Percentiles rank a stretch among this genome's conserved stretches.
Conservation (phyloP, 2,329 filamentous ascomycete genomes). For the Aspergillus ustus region DNA sequence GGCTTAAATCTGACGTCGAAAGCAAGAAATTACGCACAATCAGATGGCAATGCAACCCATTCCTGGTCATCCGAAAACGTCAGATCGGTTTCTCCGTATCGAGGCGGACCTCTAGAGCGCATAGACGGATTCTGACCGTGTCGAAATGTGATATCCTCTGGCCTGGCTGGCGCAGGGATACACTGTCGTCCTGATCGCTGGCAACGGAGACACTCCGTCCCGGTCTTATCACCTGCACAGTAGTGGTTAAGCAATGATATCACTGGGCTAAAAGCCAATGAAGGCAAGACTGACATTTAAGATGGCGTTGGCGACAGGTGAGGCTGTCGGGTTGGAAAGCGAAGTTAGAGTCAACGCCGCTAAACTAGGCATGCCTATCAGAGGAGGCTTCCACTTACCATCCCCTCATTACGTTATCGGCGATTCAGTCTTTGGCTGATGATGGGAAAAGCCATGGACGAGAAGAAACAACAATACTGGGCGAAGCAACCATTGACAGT, state of each 20-base stretch:
- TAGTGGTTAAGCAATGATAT: slow-evolving; percentile 7
- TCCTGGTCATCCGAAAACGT: slow-evolving; percentile 39
- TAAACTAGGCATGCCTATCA: background rate
- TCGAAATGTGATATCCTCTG: slow-evolving; percentile 42
- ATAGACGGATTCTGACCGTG: slow-evolving; percentile 44
- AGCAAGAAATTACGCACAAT: slow-evolving; percentile 30
- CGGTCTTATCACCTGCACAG: slow-evolving; percentile 40
- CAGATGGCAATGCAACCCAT: slow-evolving; percentile 35
- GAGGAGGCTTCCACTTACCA: slow-evolving; percentile 33
- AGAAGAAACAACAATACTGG: slow-evolving; percentile 22
- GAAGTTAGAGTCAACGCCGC: slow-evolving; percentile 4
- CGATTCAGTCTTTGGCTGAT: slow-evolving; percentile 23
- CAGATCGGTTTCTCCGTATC: slow-evolving; percentile 42
- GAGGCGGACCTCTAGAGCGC: slow-evolving; percentile 38
- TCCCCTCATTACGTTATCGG: slow-evolving; percentile 43
- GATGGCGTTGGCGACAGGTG: slow-evolving; percentile 44
- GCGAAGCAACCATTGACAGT: slow-evolving; percentile 15
- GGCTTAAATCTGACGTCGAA: background rate
- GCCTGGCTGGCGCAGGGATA: slow-evolving; percentile 38
- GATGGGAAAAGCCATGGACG: slow-evolving; percentile 29
- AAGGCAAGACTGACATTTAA: slow-evolving; percentile 37
- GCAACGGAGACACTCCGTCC: slow-evolving; percentile 39
- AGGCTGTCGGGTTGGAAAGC: slow-evolving; percentile 29
- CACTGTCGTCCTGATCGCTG: slow-evolving; percentile 42
- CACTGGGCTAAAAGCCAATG: background rate